These are phyloP conservation scores for Pythium brachiatum DNA, from an alignment of 352 stramenopile species.

Conservation along the genomic window DNA sequence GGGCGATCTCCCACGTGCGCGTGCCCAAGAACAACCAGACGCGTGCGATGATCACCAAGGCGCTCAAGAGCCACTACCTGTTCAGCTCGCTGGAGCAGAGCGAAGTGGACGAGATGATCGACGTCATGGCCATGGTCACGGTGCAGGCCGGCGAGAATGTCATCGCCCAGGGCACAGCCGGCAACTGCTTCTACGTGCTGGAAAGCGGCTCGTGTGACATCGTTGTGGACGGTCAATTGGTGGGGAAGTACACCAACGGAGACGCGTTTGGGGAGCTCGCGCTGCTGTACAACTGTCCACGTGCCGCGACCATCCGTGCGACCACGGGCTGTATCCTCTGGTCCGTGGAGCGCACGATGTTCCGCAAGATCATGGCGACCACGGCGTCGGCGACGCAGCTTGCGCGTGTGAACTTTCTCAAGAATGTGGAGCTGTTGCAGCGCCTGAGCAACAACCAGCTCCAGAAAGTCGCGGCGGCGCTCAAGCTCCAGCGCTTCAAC, in stretches of 20 bases:
- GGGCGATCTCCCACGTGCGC: constrained; percentile 40
- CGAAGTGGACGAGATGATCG: constrained; percentile 82
- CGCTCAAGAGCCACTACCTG: constrained; percentile 81
- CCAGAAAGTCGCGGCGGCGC: constrained; percentile 77
- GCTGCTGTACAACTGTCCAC: constrained; percentile 95
- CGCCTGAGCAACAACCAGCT: constrained; percentile 87
- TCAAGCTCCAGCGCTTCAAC: constrained; percentile 85
- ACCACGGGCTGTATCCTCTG: constrained; percentile 87
- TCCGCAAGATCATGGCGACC: constrained; percentile 81
- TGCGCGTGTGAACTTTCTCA: constrained; percentile 87
- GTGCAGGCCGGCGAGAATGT: constrained; percentile 61
- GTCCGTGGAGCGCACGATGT: constrained; percentile 90
- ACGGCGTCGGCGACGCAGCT: constrained; percentile 73
- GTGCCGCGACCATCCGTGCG: constrained; percentile 91
- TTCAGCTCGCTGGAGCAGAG: constrained; percentile 72
- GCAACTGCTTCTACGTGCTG: constrained; percentile 94
- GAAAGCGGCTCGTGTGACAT: constrained; percentile 88
- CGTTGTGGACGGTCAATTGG: constrained; percentile 72
- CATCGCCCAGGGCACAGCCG: constrained; percentile 79
- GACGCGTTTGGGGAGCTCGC: constrained; percentile 96
- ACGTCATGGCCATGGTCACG: constrained; percentile 78
- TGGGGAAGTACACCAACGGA: constrained; percentile 75
- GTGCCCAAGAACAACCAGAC: constrained; percentile 77
- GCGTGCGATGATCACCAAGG: constrained; percentile 71
- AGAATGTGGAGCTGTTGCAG: constrained; percentile 93